Conservation (phyloP, 176 grass and related monocot genomes). For the Hsuehochloa calcarea region DNA sequence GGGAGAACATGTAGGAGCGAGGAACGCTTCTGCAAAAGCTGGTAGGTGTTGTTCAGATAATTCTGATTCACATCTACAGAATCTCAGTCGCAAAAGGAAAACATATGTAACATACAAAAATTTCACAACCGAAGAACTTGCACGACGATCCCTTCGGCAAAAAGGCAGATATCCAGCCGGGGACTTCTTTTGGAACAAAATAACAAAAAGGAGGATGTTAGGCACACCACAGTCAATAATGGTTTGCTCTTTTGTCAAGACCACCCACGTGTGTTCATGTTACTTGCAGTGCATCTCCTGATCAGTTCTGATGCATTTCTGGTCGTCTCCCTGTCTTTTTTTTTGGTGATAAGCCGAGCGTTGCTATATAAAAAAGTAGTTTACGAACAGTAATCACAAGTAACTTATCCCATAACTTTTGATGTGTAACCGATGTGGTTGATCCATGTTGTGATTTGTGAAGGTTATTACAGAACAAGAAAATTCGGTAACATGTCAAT, state of each 20-base stretch:
- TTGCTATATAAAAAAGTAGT: neutral
- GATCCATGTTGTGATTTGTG: neutral
- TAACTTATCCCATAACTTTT: neutral
- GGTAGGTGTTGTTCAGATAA: neutral
- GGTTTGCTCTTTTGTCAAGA: neutral
- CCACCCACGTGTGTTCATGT: neutral
- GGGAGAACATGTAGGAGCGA: too few relatives aligned
- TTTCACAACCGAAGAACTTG: neutral
- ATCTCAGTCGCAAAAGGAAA: neutral
- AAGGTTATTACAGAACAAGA: neutral
- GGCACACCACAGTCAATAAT: too few relatives aligned
- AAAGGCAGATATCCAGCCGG: neutral
- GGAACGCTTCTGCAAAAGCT: too few relatives aligned
- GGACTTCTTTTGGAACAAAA: neutral
- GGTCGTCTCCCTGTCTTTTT: neutral
- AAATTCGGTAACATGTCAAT: neutral
- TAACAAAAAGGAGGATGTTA: neutral
- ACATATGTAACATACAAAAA: neutral
- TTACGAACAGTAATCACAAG: neutral
- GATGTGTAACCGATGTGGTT: constrained; percentile 5
- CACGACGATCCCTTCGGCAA: neutral
- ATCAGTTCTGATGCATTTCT: neutral
- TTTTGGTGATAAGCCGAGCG: neutral
- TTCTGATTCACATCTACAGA: neutral
- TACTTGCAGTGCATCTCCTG: neutral